A percentile compares a stretch with the other conserved stretches of the same genome.
phyloP scores from a whole-genome alignment of 1,284 basidiomycete species.

The Pyrrhoderma noxium region DNA sequence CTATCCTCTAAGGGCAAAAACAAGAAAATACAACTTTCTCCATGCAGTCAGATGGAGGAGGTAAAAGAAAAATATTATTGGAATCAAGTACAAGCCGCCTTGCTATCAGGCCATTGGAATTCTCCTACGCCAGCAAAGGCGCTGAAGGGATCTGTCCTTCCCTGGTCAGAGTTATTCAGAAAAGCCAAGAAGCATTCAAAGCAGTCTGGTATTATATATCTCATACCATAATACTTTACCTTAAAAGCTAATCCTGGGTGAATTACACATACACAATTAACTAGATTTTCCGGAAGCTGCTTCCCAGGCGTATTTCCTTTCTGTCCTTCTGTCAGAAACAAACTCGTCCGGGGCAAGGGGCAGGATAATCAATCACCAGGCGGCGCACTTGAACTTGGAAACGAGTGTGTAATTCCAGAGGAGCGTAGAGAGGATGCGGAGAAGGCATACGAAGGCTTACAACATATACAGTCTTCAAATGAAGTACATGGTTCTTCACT shows the following conservation, averaged over 20 bases:
- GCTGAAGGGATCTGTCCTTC: constrained; percentile 47
- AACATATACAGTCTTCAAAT: constrained; percentile 42
- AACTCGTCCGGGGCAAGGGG: constrained; percentile 29
- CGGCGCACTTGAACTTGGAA: constrained; percentile 39
- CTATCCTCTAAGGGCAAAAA: too few species aligned
- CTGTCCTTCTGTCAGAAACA: constrained; percentile 43
- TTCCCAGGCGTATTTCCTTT: constrained; percentile 57
- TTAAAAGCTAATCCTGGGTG: background rate
- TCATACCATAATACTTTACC: constrained; percentile 1
- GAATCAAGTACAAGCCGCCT: constrained; percentile 56
- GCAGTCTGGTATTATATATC: constrained; percentile 4
- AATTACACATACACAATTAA: constrained; percentile 29
- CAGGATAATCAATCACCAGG: constrained; percentile 33
- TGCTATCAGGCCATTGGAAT: constrained; percentile 67
- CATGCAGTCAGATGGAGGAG: constrained; percentile 29
- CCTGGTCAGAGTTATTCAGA: constrained; percentile 76
- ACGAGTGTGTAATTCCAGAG: constrained; percentile 49
- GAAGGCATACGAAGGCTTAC: constrained; percentile 44
- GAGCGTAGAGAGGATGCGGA: constrained; percentile 49
- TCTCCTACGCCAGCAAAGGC: constrained; percentile 52
- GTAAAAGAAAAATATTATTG: constrained; percentile 68
- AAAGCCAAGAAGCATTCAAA: constrained; percentile 86
- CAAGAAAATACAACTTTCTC: too few species aligned
- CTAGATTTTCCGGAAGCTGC: constrained; percentile 59
- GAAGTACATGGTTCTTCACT: constrained; percentile 47